Conservation (phyloP, 2,329 filamentous ascomycete genomes). For the Phialophora macrospora region DNA sequence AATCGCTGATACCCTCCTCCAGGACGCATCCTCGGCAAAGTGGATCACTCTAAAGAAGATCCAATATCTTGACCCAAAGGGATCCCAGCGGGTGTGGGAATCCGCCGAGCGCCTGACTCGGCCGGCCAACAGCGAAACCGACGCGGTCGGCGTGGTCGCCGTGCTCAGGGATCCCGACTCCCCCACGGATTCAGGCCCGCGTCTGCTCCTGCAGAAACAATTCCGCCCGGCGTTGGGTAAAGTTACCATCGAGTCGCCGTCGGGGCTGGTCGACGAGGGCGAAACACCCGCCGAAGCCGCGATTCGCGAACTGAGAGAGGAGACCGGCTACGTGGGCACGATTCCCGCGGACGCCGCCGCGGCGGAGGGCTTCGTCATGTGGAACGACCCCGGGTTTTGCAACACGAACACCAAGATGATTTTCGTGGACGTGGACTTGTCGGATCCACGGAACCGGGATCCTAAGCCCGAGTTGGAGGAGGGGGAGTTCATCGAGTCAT, state of each 20-base stretch:
- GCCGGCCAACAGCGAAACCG: constrained; percentile 57
- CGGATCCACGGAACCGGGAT: constrained; percentile 66
- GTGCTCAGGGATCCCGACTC: constrained; percentile 55
- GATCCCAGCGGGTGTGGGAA: constrained; percentile 52
- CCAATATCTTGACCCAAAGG: constrained; percentile 51
- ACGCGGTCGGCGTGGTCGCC: constrained; percentile 63
- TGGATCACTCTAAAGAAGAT: constrained; percentile 52
- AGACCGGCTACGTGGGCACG: constrained; percentile 65
- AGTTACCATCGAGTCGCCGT: constrained; percentile 64
- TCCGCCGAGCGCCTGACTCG: constrained; percentile 48
- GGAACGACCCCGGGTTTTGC: constrained; percentile 53
- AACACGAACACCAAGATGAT: constrained; percentile 62
- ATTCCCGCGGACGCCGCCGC: constrained; percentile 35
- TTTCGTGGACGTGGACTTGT: constrained; percentile 74
- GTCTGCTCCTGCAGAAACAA: constrained; percentile 55
- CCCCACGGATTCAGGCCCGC: constrained; percentile 41
- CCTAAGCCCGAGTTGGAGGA: constrained; percentile 74
- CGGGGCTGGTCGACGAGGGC: constrained; percentile 63
- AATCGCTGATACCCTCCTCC: constrained; percentile 63
- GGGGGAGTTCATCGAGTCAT: constrained; percentile 81
- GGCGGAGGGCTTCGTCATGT: constrained; percentile 39
- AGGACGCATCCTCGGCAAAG: constrained; percentile 52
- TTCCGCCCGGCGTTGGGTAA: constrained; percentile 65
- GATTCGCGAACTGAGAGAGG: constrained; percentile 64
- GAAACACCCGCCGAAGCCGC: constrained; percentile 62